These are phyloP conservation scores for Daedaleopsis nitida DNA, from an alignment of 768 basidiomycete genomes.

Conservation along the genomic window DNA sequence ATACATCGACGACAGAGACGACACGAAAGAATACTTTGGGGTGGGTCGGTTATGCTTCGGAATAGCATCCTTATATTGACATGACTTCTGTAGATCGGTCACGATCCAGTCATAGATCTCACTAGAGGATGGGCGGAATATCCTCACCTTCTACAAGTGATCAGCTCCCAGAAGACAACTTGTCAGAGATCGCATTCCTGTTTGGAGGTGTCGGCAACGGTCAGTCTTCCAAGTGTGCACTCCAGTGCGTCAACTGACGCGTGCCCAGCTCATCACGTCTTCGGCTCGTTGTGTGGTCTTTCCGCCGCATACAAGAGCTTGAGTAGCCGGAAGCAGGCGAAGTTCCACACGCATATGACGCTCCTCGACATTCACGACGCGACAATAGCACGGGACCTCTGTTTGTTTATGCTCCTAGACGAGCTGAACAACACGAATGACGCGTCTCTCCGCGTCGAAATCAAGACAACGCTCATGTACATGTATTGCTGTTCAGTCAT, in stretches of 20 bases:
- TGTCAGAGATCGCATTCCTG: conserved; percentile 16
- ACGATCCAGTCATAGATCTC: conserved; percentile 9
- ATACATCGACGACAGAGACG: not conserved
- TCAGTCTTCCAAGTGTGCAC: not conserved
- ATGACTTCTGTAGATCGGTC: not conserved
- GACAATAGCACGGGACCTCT: conserved; percentile 19
- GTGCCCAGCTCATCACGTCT: conserved; percentile 9
- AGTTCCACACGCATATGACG: conserved; percentile 16
- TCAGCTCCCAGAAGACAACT: not conserved
- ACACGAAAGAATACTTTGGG: conserved; percentile 6
- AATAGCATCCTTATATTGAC: not conserved
- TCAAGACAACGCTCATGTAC: conserved; percentile 11
- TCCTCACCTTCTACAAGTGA: conserved; percentile 5
- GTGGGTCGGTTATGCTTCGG: not conserved
- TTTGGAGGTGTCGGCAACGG: conserved; percentile 26
- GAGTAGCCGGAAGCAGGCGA: not conserved
- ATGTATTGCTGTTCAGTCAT: not conserved
- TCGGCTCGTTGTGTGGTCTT: conserved; percentile 15
- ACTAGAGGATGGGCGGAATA: conserved; percentile 4
- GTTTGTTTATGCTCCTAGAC: conserved; percentile 18
- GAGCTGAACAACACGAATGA: not conserved
- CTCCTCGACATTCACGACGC: conserved; percentile 22
- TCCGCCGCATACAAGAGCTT: conserved; percentile 7
- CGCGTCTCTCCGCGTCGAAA: conserved; percentile 7
- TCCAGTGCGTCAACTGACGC: not conserved